Evolutionary conservation across 1,284 basidiomycete genomes (phyloP), one percentile per base, ranked within the genome.

Genomic region (Microbotryum lychnidis-dioicae): DNA sequence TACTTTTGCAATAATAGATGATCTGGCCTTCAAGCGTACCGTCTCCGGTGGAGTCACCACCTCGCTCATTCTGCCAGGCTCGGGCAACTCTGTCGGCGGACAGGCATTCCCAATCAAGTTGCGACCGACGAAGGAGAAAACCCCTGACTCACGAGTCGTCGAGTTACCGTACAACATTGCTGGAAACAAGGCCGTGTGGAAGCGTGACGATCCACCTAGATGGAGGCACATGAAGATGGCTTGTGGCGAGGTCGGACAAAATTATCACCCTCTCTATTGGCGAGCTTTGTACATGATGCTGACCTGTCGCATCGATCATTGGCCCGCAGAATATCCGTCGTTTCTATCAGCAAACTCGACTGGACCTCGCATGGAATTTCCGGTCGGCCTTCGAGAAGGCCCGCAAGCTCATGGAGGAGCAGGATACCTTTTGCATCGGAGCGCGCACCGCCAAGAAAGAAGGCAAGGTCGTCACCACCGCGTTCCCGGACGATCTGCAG

Each of bases 401-500:
- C 4, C 81, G 83, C 21, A 78, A 83, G 71, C 79, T 93, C 66
- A 88, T 87, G 73, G 78, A 82, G 31, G 76, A 78, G 60, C 91
- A 94, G 71, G 88, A 92, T 71, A 77, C 76, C 10, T 89, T 82
- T 72, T 91, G 88, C 68, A 70, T 70, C 31, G 81, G 81, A 63
- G 85, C 80, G 1, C 71, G 81, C 50, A 73, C 77, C 7, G 82
- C 83, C 4, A 70, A 83, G 62, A 90, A 87, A 84, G 78, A 33
- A 20, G 65, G 81, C 29, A 79, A 75, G 8, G 77, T 84, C 25
- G 81, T 80, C 1, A 75, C 80, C 23, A 73, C 76, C 50, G 72
- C 74, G 6, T 91, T 88, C 75, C 91, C 91, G 0, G 84, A 89
- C 56, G 82, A 84, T 48, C 77, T 91, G 50, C 81, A 89, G 71